Evolutionary conservation across 148 eudicot genomes (phyloP), one percentile per base, ranked within the genome.

Genomic region (Cornus florida): DNA sequence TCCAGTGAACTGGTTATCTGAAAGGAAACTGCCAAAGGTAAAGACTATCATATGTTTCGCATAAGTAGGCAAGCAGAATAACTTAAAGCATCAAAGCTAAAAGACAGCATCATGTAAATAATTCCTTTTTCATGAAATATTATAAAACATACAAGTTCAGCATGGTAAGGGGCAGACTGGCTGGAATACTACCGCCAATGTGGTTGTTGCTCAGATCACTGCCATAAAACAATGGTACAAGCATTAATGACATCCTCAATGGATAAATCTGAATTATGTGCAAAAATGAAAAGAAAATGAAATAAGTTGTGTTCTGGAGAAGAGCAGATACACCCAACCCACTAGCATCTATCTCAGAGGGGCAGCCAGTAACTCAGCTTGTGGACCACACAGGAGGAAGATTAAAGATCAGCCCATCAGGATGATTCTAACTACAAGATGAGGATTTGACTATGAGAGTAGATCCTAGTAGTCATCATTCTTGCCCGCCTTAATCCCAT

Each of bases 121-220:
- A 8, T 16, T 13, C n/a, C 32, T 10, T 64, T 24, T 66, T 38
- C 17, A 43, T 66, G 56, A 20, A 14, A 20, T 35, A 56, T 33
- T 19, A 23, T 19, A 31, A 48, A 20, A 86, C 97, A 67, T 92
- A 95, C 99, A 93, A 33, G 73, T 69, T 87, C 81, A 74, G 81
- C 83, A 95, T 32, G 80, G 97, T 88, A 78, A 80, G 75, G 38
- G 99, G 99, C 69, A 95, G 89, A 75, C 73, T 88, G 48, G 92
- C 78, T 13, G 99, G 99, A 86, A 95, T 86, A 83, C 87, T 93
- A 75, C 99, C 99, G 14, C 94, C 91, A 82, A 95, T 91, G 67
- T 79, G 82, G 80, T 95, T 95, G 86, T 91, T 92, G 87, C 93
- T 92, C 50, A 95, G 85, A 83, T 89, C 90, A 78, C 99, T 95